Evolutionary conservation across 75 land plant genomes (phyloP).

Genomic region (Picea sitchensis): DNA sequence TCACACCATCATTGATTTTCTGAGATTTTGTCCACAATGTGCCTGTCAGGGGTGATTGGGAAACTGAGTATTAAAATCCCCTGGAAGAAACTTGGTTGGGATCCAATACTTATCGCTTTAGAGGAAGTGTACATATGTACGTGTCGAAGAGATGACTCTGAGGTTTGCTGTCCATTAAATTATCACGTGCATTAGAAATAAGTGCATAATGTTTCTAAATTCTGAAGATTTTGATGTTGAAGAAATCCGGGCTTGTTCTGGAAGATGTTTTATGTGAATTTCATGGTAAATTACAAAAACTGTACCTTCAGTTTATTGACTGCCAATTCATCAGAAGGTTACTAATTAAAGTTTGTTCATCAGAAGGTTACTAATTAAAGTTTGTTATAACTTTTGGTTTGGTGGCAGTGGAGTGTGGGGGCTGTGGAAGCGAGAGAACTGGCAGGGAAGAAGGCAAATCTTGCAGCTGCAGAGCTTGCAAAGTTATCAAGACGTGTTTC

Average conservation of each 20-base stretch:
- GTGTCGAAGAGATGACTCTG: conserved; percentile 69
- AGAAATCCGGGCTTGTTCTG: conserved; percentile 2
- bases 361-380: background rate
- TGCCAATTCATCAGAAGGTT: background rate
- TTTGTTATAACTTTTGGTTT: conserved; percentile 5
- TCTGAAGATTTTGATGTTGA: background rate
- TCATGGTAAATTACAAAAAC: background rate
- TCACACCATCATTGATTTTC: background rate
- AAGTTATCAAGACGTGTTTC: conserved; percentile 81
- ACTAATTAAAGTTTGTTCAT: too few relatives aligned
- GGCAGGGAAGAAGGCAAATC: conserved; percentile 97
- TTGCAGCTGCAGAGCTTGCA: conserved; percentile 93
- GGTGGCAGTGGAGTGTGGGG: conserved; percentile 64
- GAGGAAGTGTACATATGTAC: conserved; percentile 78
- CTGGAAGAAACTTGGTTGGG: conserved; percentile 92
- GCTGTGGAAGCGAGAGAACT: conserved; percentile 1
- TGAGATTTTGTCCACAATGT: background rate
- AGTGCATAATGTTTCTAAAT: conserved; percentile 1
- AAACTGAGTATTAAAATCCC: conserved; percentile 81
- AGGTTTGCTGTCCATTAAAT: conserved; percentile 35
- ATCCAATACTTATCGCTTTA: conserved; percentile 75
- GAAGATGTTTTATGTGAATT: background rate
- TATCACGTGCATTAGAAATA: background rate
- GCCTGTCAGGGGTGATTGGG: conserved; percentile 67
- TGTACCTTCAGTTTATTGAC: background rate